These are phyloP conservation scores for Ormosia semicastrata DNA, from an alignment of 306 rosid genomes.

Conservation along the genomic window DNA sequence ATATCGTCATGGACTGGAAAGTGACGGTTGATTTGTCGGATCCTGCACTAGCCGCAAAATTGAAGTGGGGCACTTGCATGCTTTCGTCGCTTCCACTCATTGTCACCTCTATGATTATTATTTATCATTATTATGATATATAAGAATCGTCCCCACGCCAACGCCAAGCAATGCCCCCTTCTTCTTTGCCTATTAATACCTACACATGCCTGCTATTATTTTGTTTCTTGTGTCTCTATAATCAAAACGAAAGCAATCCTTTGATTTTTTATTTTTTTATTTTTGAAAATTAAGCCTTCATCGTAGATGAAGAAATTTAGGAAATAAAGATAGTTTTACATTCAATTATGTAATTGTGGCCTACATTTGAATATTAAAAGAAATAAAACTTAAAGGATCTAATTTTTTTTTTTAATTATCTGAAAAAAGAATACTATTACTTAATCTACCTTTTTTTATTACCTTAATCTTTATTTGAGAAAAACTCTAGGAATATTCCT, in stretches of 20 bases:
- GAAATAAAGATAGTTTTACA: background rate
- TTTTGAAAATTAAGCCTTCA: background rate
- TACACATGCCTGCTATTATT: slow-evolving; percentile 27
- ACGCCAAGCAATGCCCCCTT: background rate
- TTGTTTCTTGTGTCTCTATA: background rate
- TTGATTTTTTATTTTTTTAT: background rate
- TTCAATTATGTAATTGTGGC: background rate
- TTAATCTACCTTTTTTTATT: background rate
- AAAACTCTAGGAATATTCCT: background rate
- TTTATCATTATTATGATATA: background rate
- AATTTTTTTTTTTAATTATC: background rate
- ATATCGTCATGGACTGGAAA: slow-evolving; percentile 10
- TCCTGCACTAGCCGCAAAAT: slow-evolving; percentile 41
- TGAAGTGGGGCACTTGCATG: slow-evolving; percentile 20
- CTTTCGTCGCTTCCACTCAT: slow-evolving; percentile 11
- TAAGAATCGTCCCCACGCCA: slow-evolving; percentile 23
- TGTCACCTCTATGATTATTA: background rate
- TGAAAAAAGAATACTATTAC: background rate
- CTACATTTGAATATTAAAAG: background rate
- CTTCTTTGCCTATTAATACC: background rate
- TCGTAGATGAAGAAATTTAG: background rate
- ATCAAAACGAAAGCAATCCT: background rate
- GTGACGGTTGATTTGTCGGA: slow-evolving; percentile 6
- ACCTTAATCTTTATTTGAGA: background rate
- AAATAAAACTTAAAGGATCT: background rate